Percentiles rank a stretch among this genome's conserved stretches.
Conservation (phyloP, 192 early-diverging fungal genomes). For the Kappamyces sp. region DNA sequence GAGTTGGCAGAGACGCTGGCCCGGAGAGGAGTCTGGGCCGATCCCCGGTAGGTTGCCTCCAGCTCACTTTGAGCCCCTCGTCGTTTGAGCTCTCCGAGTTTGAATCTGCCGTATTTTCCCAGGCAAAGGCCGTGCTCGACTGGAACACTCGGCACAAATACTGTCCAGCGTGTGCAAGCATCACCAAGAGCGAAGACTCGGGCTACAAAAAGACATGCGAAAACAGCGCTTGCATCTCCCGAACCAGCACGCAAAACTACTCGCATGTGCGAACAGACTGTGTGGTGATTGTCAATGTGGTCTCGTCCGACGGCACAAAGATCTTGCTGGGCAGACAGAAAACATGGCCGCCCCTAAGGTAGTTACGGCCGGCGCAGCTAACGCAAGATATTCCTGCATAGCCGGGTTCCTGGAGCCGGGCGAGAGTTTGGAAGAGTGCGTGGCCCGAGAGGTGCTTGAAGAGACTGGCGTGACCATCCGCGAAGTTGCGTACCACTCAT, state of each 20-base stretch:
- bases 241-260: constrained; percentile 24
- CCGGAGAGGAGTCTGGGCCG: not conserved
- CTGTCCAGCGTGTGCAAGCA: constrained; percentile 39
- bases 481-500: constrained; percentile 41
- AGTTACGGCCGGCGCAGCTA: constrained; percentile 10
- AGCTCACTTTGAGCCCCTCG: not conserved
- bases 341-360: constrained; percentile 36
- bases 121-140: constrained; percentile 39
- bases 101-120: constrained; percentile 30
- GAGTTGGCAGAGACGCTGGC: constrained; percentile 3
- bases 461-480: constrained; percentile 43
- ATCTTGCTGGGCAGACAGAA: constrained; percentile 46
- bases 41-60: not conserved
- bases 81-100: not conserved
- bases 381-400: constrained; percentile 21
- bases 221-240: constrained; percentile 19
- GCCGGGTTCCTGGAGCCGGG: constrained; percentile 44
- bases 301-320: constrained; percentile 24
- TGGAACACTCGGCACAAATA: constrained; percentile 44
- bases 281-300: constrained; percentile 44
- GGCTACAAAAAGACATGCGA: constrained; percentile 35
- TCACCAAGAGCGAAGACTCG: constrained; percentile 15
- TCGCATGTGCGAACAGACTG: constrained; percentile 51
- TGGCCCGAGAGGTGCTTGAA: constrained; percentile 43
- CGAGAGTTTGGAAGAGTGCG: constrained; percentile 42